These are phyloP conservation scores for Myxozyma vanderwaltii DNA, from an alignment of 805 yeast genomes.

Conservation along the genomic window DNA sequence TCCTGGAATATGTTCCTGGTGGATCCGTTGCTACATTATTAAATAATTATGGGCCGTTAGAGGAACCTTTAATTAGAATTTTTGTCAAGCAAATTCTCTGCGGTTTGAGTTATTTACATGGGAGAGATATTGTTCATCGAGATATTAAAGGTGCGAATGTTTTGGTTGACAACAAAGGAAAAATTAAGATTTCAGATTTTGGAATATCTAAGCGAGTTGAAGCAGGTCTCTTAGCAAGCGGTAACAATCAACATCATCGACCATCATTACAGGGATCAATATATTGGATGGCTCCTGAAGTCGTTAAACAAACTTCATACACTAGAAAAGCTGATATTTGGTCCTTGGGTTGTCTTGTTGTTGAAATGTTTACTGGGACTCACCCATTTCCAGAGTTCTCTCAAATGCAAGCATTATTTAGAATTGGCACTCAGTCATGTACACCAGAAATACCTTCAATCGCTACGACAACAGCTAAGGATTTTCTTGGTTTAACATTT, in stretches of 20 bases:
- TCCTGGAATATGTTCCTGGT: constrained; percentile 73
- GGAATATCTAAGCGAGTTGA: constrained; percentile 76
- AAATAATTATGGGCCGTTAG: constrained; percentile 74
- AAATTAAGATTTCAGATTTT: constrained; percentile 83
- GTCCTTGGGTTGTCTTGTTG: constrained; percentile 92
- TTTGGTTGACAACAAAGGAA: constrained; percentile 74
- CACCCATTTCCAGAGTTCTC: constrained; percentile 95
- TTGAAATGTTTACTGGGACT: constrained; percentile 93
- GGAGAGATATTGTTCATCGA: constrained; percentile 74
- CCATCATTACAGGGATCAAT: constrained; percentile 93
- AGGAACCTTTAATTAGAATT: constrained; percentile 70
- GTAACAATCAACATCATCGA: constrained; percentile 49
- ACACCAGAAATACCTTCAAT: constrained; percentile 75
- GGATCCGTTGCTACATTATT: constrained; percentile 73
- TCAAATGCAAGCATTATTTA: constrained; percentile 96
- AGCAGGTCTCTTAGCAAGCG: constrained; percentile 48
- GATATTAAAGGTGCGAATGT: constrained; percentile 91
- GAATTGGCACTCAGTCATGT: constrained; percentile 72
- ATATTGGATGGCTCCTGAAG: constrained; percentile 99
- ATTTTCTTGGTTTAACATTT: constrained; percentile 67
- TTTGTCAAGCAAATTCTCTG: constrained; percentile 74
- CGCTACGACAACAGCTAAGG: constrained; percentile 65
- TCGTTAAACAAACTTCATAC: constrained; percentile 87
- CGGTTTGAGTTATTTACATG: constrained; percentile 75
- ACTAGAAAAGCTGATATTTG: constrained; percentile 95